Percentiles rank a stretch among this genome's conserved stretches.
Evolutionary conservation across 495 filamentous ascomycete species (phyloP).

Genomic region (Hypomontagnella monticulosa): DNA sequence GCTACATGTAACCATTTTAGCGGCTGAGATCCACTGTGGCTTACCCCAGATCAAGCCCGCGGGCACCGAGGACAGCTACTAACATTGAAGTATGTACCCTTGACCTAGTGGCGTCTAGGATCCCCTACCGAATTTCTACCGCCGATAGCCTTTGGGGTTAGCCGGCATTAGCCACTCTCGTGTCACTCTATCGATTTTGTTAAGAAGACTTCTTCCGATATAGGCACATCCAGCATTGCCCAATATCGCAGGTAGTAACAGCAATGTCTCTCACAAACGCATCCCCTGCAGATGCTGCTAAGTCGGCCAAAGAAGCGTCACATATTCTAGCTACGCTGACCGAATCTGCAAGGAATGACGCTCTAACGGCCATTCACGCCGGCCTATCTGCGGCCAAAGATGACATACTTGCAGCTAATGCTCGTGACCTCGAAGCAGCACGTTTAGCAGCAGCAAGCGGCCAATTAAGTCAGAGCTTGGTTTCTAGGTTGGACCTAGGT

Average conservation of each 20-base stretch:
- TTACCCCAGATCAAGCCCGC: too few species aligned
- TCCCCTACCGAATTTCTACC: background rate
- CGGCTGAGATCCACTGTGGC: too few species aligned
- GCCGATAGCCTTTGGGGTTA: background rate
- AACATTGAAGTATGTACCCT: too few species aligned
- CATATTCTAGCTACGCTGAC: constrained; percentile 73
- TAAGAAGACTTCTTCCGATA: constrained; percentile 1
- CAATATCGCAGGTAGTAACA: background rate
- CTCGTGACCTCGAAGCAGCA: constrained; percentile 78
- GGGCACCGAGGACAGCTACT: too few species aligned
- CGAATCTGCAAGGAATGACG: constrained; percentile 76
- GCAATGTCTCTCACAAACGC: constrained; percentile 81
- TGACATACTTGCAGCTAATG: constrained; percentile 86
- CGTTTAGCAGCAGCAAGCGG: constrained; percentile 75
- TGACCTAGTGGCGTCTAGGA: too few species aligned
- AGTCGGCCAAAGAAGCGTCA: constrained; percentile 74
- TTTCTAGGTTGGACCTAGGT: constrained; percentile 89
- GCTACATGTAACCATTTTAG: too few species aligned
- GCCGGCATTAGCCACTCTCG: constrained; percentile 22
- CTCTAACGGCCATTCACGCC: constrained; percentile 80
- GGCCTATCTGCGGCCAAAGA: constrained; percentile 73
- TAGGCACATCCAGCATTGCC: constrained; percentile 4
- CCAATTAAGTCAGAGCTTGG: constrained; percentile 79
- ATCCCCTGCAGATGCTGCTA: constrained; percentile 70
- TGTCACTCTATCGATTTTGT: background rate